Base-by-base conservation (phyloP, 768 basidiomycete genomes). In the Mrakia frigida region DNA sequence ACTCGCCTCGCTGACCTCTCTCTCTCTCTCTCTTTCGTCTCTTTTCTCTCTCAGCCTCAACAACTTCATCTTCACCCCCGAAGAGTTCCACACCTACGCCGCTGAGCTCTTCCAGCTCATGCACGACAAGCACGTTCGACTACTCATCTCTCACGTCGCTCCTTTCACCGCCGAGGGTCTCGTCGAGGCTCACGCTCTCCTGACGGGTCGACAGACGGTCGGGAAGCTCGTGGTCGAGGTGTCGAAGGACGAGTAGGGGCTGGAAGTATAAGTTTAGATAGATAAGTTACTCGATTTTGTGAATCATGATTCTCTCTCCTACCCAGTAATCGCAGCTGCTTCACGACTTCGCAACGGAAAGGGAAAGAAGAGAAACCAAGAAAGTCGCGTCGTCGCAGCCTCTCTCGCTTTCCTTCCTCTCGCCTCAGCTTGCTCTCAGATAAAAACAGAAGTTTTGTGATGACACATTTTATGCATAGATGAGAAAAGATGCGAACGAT, bases 161-260 rank as follows among this genome's bases (percentile, higher is more conserved):
- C 88, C 89, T 0, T 94, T 98, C 84, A 90, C 91, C 0, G 87
- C 88, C 0, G 91, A 94, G 75, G 93, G 92, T 0, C 89, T 90
- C 18, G 86, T 85, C 80, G 86, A 90, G 77, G 89, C 93, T 0
- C 95, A 98, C 79, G 85, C 80, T 18, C 94, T 96, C 81, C 85
- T 98, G 77, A 87, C 87, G 0, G 85, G 87, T 13, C 90, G 96
- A 67, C 89, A 88, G 82, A 92, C 93, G 14, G 87, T 87, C 2
- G 96, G 96, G 4, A 99, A 98, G 82, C 83, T 99, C 80, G 79
- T 98, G 70, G 85, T 98, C 79, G 92, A 91, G 82, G 86, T 93
- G 28, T 81, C 80, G n/a, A 77, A 67, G 52, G 65, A 68, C 6
- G 35, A 68, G 37, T 33, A 63, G 61, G 14, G 31, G 37, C 13